phyloP scores from a whole-genome alignment of 1,284 basidiomycete species.

The Coniophora puteana region DNA sequence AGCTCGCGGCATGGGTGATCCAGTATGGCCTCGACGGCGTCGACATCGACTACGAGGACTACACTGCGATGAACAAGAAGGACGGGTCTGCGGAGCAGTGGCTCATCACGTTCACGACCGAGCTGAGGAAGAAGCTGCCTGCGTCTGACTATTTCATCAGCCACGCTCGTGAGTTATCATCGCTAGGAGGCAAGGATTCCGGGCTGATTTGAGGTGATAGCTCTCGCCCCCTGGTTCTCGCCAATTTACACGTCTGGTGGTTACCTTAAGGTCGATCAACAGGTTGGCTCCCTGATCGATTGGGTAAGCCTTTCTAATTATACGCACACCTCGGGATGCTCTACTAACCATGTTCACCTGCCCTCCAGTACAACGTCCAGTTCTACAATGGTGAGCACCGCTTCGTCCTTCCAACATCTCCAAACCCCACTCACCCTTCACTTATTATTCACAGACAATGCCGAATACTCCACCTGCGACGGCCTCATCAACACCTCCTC shows the following conservation, averaged over 20 bases:
- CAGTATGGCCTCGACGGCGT: too few relatives aligned
- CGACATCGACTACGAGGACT: too few relatives aligned
- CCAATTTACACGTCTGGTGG: constrained; percentile 31
- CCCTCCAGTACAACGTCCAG: constrained; percentile 38
- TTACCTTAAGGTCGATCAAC: constrained; percentile 49
- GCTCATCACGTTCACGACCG: too few relatives aligned
- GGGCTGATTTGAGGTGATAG: not conserved
- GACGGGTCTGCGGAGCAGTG: too few relatives aligned
- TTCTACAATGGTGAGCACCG: constrained; percentile 57
- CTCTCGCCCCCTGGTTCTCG: constrained; percentile 2
- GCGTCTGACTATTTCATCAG: constrained; percentile 27
- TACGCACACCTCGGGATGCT: not conserved
- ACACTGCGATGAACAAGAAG: constrained; percentile 36
- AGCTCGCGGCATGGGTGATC: too few relatives aligned
- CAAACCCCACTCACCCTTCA: not conserved
- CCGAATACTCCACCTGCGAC: constrained; percentile 38
- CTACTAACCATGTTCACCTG: too few relatives aligned
- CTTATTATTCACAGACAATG: constrained; percentile 29
- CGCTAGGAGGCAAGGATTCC: too few relatives aligned
- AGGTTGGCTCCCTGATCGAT: constrained; percentile 50
- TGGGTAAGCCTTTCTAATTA: constrained; percentile 29
- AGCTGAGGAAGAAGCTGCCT: too few relatives aligned
- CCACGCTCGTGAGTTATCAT: constrained; percentile 26
- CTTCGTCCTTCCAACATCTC: not conserved
- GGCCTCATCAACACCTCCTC: too few relatives aligned